Evolutionary conservation across 352 stramenopile species (phyloP), one percentile per base, ranked within the genome.

Genomic region (Phytophthora kernoviae): DNA sequence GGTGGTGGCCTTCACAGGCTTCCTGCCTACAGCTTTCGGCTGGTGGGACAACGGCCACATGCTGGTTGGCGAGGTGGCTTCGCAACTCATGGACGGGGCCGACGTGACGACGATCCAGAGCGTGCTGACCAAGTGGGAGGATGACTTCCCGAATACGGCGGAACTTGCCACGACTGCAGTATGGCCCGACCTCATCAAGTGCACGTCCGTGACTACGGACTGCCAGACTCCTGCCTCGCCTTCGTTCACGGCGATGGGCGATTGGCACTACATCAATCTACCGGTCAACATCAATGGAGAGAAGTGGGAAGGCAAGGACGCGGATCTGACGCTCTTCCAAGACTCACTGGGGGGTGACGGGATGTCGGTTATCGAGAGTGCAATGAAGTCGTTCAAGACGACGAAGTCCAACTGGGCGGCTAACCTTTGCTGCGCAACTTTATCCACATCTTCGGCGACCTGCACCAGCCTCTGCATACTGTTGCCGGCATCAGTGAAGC

Each of bases 11-110:
- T 46, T 39, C 4, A 36, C 58, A 11, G 27, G 46, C 4, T 62
- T 66, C 37, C 32, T 73, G n/a, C 70, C 70, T 12, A 50, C 48
- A 8, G 61, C 62, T 6, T 37, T 54, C 2, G 79, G 40, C 15
- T 87, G 77, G 77, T 89, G 79, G 79, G 79, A 89, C 63, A 86
- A 84, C 27, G 77, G 75, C 32, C 79, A 89, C 73, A 86, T 87
- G 79, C 56, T 86, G 17, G 70, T 84, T 6, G 71, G 74, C 4
- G 57, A 89, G 21, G 68, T 86, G 22, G 75, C 79, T 44, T 72
- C 68, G 46, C 73, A 87, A 52, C 70, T 83, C 42, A 72, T 87
- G 77, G 46, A 61, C 27, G 37, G 46, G n/a, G 52, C 37, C 2
- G 79, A 89, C 39, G 62, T 87, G 15, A 37, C 39, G 7, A 85